These are phyloP conservation scores for Coniochaeta ligniaria DNA, from an alignment of 2,329 filamentous ascomycete genomes.

Conservation along the genomic window DNA sequence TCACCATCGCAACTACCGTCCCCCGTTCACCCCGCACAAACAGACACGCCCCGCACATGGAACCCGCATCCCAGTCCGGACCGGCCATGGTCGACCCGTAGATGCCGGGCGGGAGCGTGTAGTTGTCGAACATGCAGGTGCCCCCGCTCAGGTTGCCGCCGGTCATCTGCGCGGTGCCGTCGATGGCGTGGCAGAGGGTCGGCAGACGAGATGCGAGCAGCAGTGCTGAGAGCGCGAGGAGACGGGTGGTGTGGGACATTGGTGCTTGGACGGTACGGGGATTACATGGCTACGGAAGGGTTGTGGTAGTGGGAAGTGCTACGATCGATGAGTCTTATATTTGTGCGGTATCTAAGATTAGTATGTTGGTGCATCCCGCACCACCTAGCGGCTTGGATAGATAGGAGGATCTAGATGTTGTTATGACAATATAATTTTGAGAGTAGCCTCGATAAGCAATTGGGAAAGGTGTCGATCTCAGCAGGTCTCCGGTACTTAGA, in stretches of 20 bases:
- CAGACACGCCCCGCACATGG: conserved; percentile 55
- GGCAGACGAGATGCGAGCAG: not conserved
- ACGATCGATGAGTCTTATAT: not conserved
- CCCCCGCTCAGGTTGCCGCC: conserved; percentile 51
- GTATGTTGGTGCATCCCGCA: not conserved
- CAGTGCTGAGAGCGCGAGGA: not conserved
- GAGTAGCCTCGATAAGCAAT: not conserved
- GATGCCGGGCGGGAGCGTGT: conserved; percentile 51
- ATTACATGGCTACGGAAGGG: not conserved
- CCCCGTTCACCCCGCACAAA: conserved; percentile 52
- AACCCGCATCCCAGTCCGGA: conserved; percentile 46
- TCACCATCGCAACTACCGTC: conserved; percentile 45
- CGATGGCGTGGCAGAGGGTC: not conserved
- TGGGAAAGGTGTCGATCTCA: not conserved
- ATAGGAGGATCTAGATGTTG: not conserved
- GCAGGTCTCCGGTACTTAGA: not conserved
- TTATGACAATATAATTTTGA: not conserved
- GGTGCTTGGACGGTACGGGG: not conserved
- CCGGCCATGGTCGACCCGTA: conserved; percentile 56
- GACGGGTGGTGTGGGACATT: not conserved
- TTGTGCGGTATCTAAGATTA: not conserved
- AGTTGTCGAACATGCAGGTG: conserved; percentile 55
- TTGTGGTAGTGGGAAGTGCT: not conserved
- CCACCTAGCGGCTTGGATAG: not conserved
- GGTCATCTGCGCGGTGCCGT: not conserved